phyloP scores from a whole-genome alignment of 257 asterid genomes.

The Nicotiana tomentosiformis region DNA sequence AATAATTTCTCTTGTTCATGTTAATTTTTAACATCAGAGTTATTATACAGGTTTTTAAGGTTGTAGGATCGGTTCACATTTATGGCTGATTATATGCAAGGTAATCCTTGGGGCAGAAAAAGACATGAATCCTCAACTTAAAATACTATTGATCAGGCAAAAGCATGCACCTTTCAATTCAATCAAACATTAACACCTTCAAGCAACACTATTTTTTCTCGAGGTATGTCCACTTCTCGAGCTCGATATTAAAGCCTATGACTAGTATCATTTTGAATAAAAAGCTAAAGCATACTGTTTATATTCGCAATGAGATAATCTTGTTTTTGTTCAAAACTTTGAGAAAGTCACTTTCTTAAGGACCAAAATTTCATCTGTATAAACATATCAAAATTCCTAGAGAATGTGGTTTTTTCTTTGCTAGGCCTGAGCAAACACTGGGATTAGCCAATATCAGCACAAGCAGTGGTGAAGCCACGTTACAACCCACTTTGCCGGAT shows the following conservation, averaged over 20 bases:
- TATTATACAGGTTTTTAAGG: no score
- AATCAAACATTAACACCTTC: not conserved
- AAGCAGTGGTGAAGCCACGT: no score
- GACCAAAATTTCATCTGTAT: not conserved
- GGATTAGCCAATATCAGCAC: not conserved
- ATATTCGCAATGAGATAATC: not conserved
- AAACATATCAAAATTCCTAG: no score
- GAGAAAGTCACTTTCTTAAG: not conserved
- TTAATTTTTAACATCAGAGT: no score
- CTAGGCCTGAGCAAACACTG: not conserved
- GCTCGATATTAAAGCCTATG: not conserved
- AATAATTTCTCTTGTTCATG: no score
- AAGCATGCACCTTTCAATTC: not conserved
- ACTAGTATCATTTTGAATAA: not conserved
- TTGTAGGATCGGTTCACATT: no score
- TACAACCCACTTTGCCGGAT: no score
- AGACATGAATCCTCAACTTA: not conserved
- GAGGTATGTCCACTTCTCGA: not conserved
- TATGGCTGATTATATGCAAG: not conserved
- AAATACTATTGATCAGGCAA: not conserved
- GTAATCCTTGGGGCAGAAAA: not conserved
- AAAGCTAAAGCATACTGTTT: not conserved
- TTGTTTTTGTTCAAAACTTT: not conserved
- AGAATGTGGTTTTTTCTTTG: no score
- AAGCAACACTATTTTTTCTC: not conserved